These are phyloP conservation scores for Linum usitatissimum DNA, from an alignment of 345 rosid species.

Conservation along the genomic window DNA sequence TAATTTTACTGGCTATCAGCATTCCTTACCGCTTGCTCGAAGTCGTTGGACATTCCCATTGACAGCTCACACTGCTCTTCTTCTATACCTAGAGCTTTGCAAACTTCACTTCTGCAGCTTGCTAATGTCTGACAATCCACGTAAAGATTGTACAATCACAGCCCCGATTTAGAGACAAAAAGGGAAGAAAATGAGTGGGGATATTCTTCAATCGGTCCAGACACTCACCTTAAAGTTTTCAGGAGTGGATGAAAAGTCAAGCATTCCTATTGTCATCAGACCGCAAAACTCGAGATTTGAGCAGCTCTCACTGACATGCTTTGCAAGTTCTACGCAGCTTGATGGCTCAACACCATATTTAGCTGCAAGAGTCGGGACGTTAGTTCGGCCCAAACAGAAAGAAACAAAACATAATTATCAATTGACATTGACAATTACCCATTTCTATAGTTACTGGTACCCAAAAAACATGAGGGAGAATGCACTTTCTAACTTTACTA, in stretches of 20 bases:
- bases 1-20: too few relatives aligned
- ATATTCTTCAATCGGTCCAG: background rate
- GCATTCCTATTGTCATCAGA: slow-evolving; percentile 95
- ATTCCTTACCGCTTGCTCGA: slow-evolving; percentile 78
- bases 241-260: slow-evolving; percentile 80
- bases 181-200: background rate
- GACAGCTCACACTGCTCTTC: slow-evolving; percentile 90
- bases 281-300: slow-evolving; percentile 75
- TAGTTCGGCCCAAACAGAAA: background rate
- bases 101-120: slow-evolving; percentile 79
- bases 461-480: background rate
- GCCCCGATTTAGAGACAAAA: background rate
- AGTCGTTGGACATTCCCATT: slow-evolving; percentile 96
- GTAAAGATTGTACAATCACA: background rate
- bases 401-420: too few relatives aligned
- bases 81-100: slow-evolving; percentile 61
- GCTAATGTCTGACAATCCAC: slow-evolving; percentile 52
- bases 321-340: slow-evolving; percentile 66
- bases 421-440: background rate
- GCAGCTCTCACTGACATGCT: slow-evolving; percentile 53
- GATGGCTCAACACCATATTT: slow-evolving; percentile 88
- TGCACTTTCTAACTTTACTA: too few relatives aligned
- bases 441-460: background rate
- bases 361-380: slow-evolving; percentile 35
- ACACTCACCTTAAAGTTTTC: slow-evolving; percentile 79